A percentile compares a stretch with the other conserved stretches of the same genome.
These are phyloP conservation scores for Starmera caribaea DNA, from an alignment of 805 yeast species.

Conservation along the genomic window DNA sequence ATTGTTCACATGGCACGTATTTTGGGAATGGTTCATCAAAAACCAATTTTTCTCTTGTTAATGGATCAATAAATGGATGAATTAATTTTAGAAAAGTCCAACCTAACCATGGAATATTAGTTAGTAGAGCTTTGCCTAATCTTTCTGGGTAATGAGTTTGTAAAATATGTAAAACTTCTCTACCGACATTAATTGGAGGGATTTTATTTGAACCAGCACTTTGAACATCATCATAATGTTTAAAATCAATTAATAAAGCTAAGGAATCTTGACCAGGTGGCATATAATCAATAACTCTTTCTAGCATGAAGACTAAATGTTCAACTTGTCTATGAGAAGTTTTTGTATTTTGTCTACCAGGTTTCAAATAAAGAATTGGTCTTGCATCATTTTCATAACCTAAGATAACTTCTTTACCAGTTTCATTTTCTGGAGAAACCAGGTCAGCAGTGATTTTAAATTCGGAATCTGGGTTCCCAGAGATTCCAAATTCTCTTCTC, in stretches of 20 bases:
- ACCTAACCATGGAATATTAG: conserved; percentile 90
- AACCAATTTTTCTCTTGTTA: conserved; percentile 87
- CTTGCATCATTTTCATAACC: conserved; percentile 88
- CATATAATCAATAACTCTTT: conserved; percentile 88
- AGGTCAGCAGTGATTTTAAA: conserved; percentile 40
- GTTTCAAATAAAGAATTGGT: conserved; percentile 87
- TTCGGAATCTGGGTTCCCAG: conserved; percentile 33
- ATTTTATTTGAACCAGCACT: conserved; percentile 42
- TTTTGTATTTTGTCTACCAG: conserved; percentile 94
- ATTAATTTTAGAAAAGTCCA: conserved; percentile 88
- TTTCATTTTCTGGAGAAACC: conserved; percentile 62
- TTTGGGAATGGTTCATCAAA: conserved; percentile 82
- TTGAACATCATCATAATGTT: conserved; percentile 54
- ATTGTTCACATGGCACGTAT: conserved; percentile 72
- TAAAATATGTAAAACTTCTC: conserved; percentile 84
- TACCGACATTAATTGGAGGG: conserved; percentile 84
- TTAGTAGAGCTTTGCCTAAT: conserved; percentile 82
- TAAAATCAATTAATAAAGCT: conserved; percentile 87
- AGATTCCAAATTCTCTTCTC: conserved; percentile 89
- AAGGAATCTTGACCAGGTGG: conserved; percentile 93
- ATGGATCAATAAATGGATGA: conserved; percentile 93
- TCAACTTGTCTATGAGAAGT: conserved; percentile 89
- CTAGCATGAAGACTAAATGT: conserved; percentile 87
- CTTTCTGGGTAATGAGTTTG: conserved; percentile 98
- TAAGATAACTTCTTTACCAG: conserved; percentile 86